Evolutionary conservation across 2,329 filamentous ascomycete genomes (phyloP), one percentile per base, ranked within the genome.

Genomic region (Colletotrichum australisinense): DNA sequence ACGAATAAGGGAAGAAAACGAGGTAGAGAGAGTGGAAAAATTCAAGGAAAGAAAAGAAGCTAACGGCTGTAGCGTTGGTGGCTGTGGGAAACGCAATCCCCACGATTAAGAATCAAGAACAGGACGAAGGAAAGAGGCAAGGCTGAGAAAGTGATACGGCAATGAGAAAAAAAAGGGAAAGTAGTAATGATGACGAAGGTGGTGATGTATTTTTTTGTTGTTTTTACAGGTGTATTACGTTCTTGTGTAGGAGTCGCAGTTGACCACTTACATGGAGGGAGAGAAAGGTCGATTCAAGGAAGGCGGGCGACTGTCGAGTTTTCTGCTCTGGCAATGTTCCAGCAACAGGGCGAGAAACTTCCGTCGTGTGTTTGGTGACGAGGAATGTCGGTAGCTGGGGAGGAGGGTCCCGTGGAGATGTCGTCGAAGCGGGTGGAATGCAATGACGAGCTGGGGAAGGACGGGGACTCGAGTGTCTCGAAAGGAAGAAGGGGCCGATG

Each of bases 291-390:
- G 46, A 63, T 58, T 26, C 64, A 73, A 26, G 42, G 67, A 55
- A 30, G 58, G 12, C 63, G 38, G 63, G 67, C 71, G 71, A 26
- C 11, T 38, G 72, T 58, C 63, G 69, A 68, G 73, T 55, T 73
- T 59, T 67, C 69, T 53, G 73, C 74, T 75, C 65, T 63, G 74
- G 74, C 74, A 75, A 75, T 75, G 56, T 75, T 75, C 74, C 74
- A 75, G 74, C 74, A 75, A 75, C 74, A 58, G 59, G 26, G 68
- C 67, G 63, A 22, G 58, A 24, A 65, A 60, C 63, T 62, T 14
- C 16, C 38, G 38, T 75, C 69, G 65, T 63, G 69, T 73, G 67
- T 75, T 35, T 35, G 32, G 49, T 12, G 62, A 52, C 46, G 53
- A 67, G 73, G 73, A 71, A 73, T 74, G 66, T 70, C 55, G 73